Conservation (phyloP, 495 filamentous ascomycete species). For the Eremomyces bilateralis region DNA sequence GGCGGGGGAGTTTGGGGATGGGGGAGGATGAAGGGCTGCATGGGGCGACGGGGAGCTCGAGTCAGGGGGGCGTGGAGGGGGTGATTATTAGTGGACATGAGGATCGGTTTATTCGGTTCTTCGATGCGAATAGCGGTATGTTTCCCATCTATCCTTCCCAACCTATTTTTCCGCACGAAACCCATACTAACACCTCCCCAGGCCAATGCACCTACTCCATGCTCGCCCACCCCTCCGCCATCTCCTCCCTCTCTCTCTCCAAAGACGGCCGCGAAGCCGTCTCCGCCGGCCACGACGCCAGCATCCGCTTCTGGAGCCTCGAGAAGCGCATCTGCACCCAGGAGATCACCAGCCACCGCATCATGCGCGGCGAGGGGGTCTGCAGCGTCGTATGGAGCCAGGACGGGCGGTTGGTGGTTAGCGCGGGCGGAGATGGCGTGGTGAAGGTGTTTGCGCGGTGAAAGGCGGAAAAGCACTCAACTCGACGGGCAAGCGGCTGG, state of each 20-base stretch:
- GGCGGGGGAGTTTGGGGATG: slow-evolving; percentile 31
- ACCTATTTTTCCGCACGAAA: no score
- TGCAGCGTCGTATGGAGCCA: slow-evolving; percentile 85
- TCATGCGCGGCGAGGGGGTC: slow-evolving; percentile 88
- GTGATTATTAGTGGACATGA: slow-evolving; percentile 90
- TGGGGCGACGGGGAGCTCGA: slow-evolving; percentile 66
- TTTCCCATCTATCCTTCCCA: slow-evolving; percentile 9
- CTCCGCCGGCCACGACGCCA: slow-evolving; percentile 86
- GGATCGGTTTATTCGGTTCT: slow-evolving; percentile 86
- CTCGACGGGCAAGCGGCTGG: not conserved
- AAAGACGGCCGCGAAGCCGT: slow-evolving; percentile 89
- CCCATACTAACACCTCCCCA: slow-evolving; percentile 16
- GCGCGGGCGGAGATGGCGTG: slow-evolving; percentile 85
- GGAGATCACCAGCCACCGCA: slow-evolving; percentile 72
- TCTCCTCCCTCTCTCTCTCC: slow-evolving; percentile 72
- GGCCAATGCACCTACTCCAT: slow-evolving; percentile 98
- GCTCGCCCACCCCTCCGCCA: slow-evolving; percentile 84
- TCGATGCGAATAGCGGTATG: slow-evolving; percentile 95
- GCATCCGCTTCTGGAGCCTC: slow-evolving; percentile 89
- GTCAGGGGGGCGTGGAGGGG: slow-evolving; percentile 51
- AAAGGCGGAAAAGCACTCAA: slow-evolving; percentile 1
- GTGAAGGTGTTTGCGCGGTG: slow-evolving; percentile 81
- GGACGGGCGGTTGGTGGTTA: slow-evolving; percentile 85
- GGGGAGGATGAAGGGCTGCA: slow-evolving; percentile 47
- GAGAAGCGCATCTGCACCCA: slow-evolving; percentile 87